Evolutionary conservation across 1,284 basidiomycete genomes (phyloP).

Genomic region (Ustilago crameri): DNA sequence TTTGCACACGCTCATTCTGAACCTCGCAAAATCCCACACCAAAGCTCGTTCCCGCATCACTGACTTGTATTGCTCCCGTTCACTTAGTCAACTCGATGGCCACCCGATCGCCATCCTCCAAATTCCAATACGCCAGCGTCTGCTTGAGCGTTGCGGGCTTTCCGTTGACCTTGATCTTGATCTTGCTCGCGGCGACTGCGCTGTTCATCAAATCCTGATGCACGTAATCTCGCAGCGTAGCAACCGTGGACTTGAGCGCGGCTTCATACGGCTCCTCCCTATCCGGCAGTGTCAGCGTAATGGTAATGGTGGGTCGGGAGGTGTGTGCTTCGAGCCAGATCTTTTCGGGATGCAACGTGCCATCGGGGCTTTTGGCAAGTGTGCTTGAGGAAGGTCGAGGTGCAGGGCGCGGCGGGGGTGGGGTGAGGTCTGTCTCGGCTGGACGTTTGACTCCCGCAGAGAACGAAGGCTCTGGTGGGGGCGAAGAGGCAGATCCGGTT

Average conservation of each 20-base stretch:
- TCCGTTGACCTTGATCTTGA: constrained; percentile 57
- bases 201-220: constrained; percentile 54
- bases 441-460: constrained; percentile 24
- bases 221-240: constrained; percentile 60
- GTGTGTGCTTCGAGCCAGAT: constrained; percentile 58
- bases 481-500: constrained; percentile 1
- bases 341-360: constrained; percentile 50
- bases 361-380: constrained; percentile 37
- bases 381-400: constrained; percentile 11
- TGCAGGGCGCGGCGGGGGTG: constrained; percentile 27
- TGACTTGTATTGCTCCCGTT: background rate
- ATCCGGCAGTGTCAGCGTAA: constrained; percentile 48
- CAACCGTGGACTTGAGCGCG: constrained; percentile 48
- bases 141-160: constrained; percentile 62
- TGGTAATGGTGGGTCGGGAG: constrained; percentile 43
- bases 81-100: constrained; percentile 50
- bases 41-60: too few species aligned
- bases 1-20: too few species aligned
- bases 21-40: too few species aligned
- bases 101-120: constrained; percentile 57
- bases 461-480: constrained; percentile 3
- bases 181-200: constrained; percentile 58
- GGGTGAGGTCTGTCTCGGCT: constrained; percentile 32
- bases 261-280: constrained; percentile 52
- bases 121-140: constrained; percentile 63